Conservation (phyloP, 441 rosid species). For the Geranium incanum region DNA sequence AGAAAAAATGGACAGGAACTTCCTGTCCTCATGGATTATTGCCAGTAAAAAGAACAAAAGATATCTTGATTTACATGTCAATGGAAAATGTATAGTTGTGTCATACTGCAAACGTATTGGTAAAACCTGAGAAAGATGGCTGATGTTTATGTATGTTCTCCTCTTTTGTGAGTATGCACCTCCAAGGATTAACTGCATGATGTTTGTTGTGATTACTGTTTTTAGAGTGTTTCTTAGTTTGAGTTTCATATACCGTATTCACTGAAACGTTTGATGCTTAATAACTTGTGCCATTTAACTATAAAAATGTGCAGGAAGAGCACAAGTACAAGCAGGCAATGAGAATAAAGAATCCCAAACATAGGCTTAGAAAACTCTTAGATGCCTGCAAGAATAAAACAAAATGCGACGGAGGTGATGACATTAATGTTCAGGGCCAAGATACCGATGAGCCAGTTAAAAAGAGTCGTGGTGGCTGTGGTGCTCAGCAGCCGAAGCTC, state of each 20-base stretch:
- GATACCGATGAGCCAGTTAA: conserved; percentile 71
- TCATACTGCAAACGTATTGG: neutral
- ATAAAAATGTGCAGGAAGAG: conserved; percentile 55
- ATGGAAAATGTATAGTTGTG: neutral
- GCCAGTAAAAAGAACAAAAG: neutral
- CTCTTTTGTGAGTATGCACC: neutral
- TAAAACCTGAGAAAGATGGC: neutral
- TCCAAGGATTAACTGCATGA: neutral
- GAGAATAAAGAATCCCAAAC: conserved; percentile 87
- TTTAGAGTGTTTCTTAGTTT: neutral
- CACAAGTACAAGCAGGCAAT: conserved; percentile 93
- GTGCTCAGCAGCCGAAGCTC: conserved; percentile 73
- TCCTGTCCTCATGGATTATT: neutral
- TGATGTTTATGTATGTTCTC: neutral
- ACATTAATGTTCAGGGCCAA: conserved; percentile 55
- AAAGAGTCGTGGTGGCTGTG: conserved; percentile 86
- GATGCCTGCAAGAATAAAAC: conserved; percentile 89
- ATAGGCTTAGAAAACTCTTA: conserved; percentile 75
- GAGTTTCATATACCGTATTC: neutral
- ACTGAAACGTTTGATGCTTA: neutral
- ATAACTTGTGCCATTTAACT: neutral
- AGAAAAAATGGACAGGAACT: neutral
- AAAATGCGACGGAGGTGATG: conserved; percentile 92
- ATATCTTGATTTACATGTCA: neutral
- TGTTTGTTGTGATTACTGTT: neutral